Evolutionary conservation across 2,329 filamentous ascomycete species (phyloP).

Genomic region (Fusarium domesticum): DNA sequence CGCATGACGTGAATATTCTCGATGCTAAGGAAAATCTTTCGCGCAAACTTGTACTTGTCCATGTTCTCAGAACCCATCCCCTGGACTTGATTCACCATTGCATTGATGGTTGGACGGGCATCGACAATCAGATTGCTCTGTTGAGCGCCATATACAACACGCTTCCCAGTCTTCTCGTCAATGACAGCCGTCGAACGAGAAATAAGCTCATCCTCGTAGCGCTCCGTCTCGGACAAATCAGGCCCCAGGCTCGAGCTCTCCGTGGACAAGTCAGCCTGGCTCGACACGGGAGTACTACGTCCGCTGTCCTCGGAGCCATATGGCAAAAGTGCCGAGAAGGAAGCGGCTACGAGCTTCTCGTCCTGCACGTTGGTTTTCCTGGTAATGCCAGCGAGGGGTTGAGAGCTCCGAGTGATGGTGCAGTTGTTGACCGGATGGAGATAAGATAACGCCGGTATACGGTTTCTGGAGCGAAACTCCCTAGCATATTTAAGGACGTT

Average conservation of each 20-base stretch:
- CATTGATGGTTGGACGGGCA: constrained; percentile 90
- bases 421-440: constrained; percentile 97
- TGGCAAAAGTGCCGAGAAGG: constrained; percentile 59
- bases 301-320: constrained; percentile 32
- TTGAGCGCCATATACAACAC: constrained; percentile 82
- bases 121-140: constrained; percentile 95
- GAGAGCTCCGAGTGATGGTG: constrained; percentile 91
- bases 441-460: constrained; percentile 88
- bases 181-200: constrained; percentile 39
- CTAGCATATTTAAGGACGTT: constrained; percentile 93
- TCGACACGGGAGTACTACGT: constrained; percentile 35
- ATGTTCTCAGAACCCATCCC: constrained; percentile 96
- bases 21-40: constrained; percentile 90
- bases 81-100: constrained; percentile 88
- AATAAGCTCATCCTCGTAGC: constrained; percentile 66
- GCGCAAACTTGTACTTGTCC: constrained; percentile 91
- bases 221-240: constrained; percentile 61
- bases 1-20: constrained; percentile 99
- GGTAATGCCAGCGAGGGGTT: constrained; percentile 82
- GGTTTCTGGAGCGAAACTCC: constrained; percentile 80
- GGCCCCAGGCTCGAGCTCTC: constrained; percentile 37
- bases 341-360: constrained; percentile 87
- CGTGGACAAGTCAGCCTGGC: constrained; percentile 49
- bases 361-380: constrained; percentile 92
- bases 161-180: constrained; percentile 59